Conservation (phyloP, 495 filamentous ascomycete species). For the Hypoxylon fragiforme region DNA sequence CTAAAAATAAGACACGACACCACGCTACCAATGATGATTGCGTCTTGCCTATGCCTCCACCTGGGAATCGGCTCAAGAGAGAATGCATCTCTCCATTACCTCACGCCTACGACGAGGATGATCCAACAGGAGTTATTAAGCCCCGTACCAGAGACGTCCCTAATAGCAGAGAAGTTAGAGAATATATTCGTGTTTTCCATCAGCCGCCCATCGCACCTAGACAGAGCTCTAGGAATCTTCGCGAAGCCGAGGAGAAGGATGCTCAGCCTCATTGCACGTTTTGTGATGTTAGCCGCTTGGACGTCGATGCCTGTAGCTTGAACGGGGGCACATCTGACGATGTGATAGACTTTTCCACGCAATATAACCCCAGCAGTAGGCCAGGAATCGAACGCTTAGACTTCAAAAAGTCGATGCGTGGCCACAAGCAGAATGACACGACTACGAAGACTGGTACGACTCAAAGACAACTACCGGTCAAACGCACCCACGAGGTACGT, state of each 20-base stretch:
- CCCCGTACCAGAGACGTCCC: conserved; percentile 30
- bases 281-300: conserved; percentile 17
- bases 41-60: conserved; percentile 27
- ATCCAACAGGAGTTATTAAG: conserved; percentile 27
- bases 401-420: conserved; percentile 15
- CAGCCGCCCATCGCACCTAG: conserved; percentile 44
- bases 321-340: conserved; percentile 38
- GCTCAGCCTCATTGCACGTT: conserved; percentile 9
- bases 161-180: conserved; percentile 41
- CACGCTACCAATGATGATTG: conserved; percentile 24
- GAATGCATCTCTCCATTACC: conserved; percentile 13
- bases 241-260: conserved; percentile 8
- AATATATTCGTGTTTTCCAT: conserved; percentile 41
- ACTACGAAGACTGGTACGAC: conserved; percentile 20
- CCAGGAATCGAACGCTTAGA: conserved; percentile 9
- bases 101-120: conserved; percentile 36
- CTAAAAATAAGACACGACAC: conserved; percentile 11
- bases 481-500: conserved; percentile 27
- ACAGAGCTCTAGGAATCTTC: conserved; percentile 39
- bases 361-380: conserved; percentile 23
- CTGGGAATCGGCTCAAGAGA: conserved; percentile 28
- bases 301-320: conserved; percentile 35
- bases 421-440: conserved; percentile 14
- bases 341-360: conserved; percentile 34
- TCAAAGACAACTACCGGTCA: conserved; percentile 16